Base-by-base conservation (phyloP, 192 early-diverging fungal species). In the Coemansia javaensis region DNA sequence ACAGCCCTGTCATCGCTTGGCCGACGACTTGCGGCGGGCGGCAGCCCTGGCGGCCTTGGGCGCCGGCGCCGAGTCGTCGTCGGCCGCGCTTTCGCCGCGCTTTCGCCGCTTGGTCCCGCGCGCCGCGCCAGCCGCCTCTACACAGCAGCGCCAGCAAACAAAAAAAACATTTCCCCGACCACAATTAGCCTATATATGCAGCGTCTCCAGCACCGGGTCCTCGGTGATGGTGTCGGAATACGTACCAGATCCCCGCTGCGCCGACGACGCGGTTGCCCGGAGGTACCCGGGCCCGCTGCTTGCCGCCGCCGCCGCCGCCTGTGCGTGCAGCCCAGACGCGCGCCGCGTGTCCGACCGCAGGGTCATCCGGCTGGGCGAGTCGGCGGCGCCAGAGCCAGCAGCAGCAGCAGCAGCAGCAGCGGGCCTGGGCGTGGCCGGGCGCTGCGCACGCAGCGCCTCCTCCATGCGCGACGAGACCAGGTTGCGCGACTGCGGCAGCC, bases 81-180 rank as follows among this genome's bases (percentile, higher is more conserved):
- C 47, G 40, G 47, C 32, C 2, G 45, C 11, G 15, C 12, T 31
- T n/a, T n/a, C n/a, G 14, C 35, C 50, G 6, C 37, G 44, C 52
- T 53, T 71, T 71, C 67, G 59, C 67, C 67, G 67, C 51, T 63
- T 63, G 24, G 47, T 58, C n/a, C 33, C 47, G n/a, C 60, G 50
- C 0, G 34, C 21, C 15, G 59, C 50, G 17, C 17, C 23, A n/a
- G 52, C 47, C 11, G 51, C 7, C 23, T 47, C 59, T 60, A 50
- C 39, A 53, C n/a, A 45, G 24, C 8, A 39, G 18, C 23, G 22
- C 16, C 11, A 6, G 20, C 46, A 48, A 8, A 48, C 21, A 32
- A 11, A 38, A 7, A 47, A 4, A 18, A n/a, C n/a, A n/a, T n/a
- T n/a, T n/a, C n/a, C n/a, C 18, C 11, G 28, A 40, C 6, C 17